Evolutionary conservation across 1,284 basidiomycete genomes (phyloP).

Genomic region (Pseudozyma sp.): DNA sequence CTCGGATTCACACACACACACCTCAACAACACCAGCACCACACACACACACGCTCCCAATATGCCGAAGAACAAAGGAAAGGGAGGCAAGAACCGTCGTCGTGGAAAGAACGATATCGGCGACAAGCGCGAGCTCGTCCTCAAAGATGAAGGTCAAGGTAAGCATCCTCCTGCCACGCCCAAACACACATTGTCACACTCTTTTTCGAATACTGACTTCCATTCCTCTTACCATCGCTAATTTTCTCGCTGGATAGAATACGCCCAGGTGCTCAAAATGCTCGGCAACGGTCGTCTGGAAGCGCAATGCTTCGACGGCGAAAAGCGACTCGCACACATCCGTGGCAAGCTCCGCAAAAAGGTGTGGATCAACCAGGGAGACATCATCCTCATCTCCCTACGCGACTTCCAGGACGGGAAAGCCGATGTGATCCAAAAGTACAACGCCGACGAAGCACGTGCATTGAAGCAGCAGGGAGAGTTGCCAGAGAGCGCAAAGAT

Average conservation of each 20-base stretch:
- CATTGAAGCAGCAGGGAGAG: constrained; percentile 96
- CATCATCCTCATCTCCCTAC: constrained; percentile 93
- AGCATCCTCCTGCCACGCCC: constrained; percentile 38
- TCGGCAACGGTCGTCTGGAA: constrained; percentile 96
- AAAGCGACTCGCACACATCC: constrained; percentile 96
- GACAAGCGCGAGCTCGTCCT: constrained; percentile 99
- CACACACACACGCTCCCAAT: constrained; percentile 1
- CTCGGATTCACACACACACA: constrained; percentile 3
- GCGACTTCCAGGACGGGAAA: constrained; percentile 99
- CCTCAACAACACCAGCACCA: constrained; percentile 1
- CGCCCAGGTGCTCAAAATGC: constrained; percentile 98
- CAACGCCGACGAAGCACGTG: constrained; percentile 88
- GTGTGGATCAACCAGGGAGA: constrained; percentile 99
- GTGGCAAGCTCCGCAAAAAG: constrained; percentile 99
- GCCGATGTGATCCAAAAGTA: constrained; percentile 99
- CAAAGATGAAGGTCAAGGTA: constrained; percentile 94
- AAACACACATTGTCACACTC: not conserved
- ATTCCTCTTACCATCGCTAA: not conserved
- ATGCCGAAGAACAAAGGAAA: constrained; percentile 71
- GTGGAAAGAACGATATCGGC: constrained; percentile 99
- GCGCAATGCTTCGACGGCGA: constrained; percentile 98
- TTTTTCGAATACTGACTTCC: not conserved
- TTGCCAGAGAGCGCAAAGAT: constrained; percentile 98
- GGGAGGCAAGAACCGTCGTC: constrained; percentile 99
- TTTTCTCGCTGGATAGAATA: constrained; percentile 76